These are phyloP conservation scores for Przewalskia tangutica DNA, from an alignment of 257 asterid genomes.

Conservation along the genomic window DNA sequence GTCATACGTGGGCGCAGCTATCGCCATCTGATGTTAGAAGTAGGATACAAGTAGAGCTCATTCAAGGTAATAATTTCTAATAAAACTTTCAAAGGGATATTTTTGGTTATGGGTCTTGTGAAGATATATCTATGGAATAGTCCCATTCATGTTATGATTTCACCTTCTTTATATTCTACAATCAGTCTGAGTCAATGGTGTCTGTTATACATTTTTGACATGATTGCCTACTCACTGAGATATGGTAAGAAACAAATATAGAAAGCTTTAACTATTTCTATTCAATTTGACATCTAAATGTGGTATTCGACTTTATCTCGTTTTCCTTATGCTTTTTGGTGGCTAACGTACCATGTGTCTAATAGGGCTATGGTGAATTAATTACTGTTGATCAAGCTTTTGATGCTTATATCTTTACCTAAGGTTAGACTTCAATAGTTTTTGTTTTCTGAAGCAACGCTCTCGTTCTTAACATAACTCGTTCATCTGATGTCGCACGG, in stretches of 20 bases:
- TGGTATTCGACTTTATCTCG: background rate
- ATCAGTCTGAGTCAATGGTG: background rate
- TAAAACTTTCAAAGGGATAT: background rate
- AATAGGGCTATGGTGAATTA: background rate
- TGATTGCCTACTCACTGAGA: background rate
- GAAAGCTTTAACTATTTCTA: background rate
- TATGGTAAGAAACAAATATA: background rate
- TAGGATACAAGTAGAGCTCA: slow-evolving; percentile 25
- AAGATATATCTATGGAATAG: background rate
- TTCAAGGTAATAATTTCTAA: background rate
- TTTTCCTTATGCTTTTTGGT: background rate
- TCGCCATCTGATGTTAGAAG: slow-evolving; percentile 71
- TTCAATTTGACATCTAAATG: background rate
- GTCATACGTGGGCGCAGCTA: slow-evolving; percentile 78
- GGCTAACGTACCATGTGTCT: background rate
- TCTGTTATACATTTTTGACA: background rate
- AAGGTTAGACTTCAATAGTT: background rate
- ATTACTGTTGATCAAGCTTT: background rate
- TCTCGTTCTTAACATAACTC: background rate
- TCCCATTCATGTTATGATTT: background rate
- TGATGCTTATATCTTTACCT: slow-evolving; percentile 1
- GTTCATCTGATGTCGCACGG: background rate
- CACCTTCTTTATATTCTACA: background rate
- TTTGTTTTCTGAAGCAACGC: background rate
- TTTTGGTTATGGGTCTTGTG: background rate